Evolutionary conservation across 139 green algal genomes (phyloP), one percentile per base, ranked within the genome.

Genomic region (Chlorella sp.): DNA sequence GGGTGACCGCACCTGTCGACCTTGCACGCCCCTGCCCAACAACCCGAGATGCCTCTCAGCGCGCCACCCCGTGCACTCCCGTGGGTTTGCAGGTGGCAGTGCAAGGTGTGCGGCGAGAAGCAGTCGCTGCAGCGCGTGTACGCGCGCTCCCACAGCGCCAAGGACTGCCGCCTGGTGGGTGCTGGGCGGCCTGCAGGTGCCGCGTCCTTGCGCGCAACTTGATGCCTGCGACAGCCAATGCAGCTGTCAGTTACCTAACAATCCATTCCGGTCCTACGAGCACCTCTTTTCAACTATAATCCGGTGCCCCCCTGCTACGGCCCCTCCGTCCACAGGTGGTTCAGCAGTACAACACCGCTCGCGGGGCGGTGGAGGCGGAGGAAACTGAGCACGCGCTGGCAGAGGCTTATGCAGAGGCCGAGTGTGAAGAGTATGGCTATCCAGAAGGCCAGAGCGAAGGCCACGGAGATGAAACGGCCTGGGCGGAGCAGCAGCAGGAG

Each of bases 91-190:
- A 84, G 78, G 40, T 89, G 85, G 85, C 42, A 73, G 71, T 89
- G 85, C 85, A 89, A 89, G 48, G 30, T 88, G 76, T 90, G 87
- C 87, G 66, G 77, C 3, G 81, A 81, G 39, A 86, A 90, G 81
- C 81, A 88, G 81, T 82, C 81, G 19, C 69, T 89, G 85, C 85
- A 89, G 71, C 85, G 85, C 32, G 32, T 90, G 1, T 90, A 36
- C 34, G 87, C 87, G 28, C 75, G 68, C 66, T 76, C 39, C 40
- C 76, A 90, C 68, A 71, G 42, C 42, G 53, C 42, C 71, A 71
- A 71, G 32, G 83, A 88, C 37, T 88, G 78, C 40, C 78, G 78
- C 21, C 18, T 32, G 71, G 78, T 83, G 37, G n/a, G 78, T 57
- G 48, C 48, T 57, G 48, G 48, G 48, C 48, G 48, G 48, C 48